A percentile compares a stretch with the other conserved stretches of the same genome.
Evolutionary conservation across 371 early-diverging fungal genomes (phyloP).

Genomic region (Apophysomyces trapeziformis): DNA sequence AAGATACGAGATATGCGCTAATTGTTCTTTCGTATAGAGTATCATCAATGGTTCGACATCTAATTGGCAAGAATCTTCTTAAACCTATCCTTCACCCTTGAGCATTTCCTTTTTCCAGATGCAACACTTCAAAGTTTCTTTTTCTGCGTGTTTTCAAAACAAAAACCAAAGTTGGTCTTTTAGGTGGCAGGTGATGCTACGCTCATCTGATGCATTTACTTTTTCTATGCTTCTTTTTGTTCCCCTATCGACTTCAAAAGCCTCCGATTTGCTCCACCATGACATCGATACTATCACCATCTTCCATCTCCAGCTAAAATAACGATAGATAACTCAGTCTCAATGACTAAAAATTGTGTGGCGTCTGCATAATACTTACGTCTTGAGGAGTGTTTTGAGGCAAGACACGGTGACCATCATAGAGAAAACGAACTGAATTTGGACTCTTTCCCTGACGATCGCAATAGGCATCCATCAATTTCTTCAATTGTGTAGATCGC

Average conservation of each 20-base stretch:
- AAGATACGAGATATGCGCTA: no score
- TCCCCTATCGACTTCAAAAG: neutral
- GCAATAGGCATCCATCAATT: slow-evolving; percentile 92
- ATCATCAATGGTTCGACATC: no score
- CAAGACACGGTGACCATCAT: slow-evolving; percentile 85
- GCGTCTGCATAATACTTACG: slow-evolving; percentile 42
- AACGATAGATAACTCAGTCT: neutral
- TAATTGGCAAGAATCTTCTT: neutral
- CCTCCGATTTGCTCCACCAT: slow-evolving; percentile 94
- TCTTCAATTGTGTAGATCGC: slow-evolving; percentile 83
- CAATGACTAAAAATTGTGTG: slow-evolving; percentile 5
- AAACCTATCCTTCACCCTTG: neutral
- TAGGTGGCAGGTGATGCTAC: neutral
- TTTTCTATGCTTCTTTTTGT: slow-evolving; percentile 2
- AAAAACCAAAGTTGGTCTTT: neutral
- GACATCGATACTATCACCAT: slow-evolving; percentile 93
- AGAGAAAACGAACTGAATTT: slow-evolving; percentile 83
- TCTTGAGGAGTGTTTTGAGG: slow-evolving; percentile 81
- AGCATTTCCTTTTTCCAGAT: neutral
- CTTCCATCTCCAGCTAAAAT: slow-evolving; percentile 91
- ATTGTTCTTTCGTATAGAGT: no score
- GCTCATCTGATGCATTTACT: neutral
- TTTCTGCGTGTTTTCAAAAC: neutral
- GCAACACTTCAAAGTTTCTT: neutral
- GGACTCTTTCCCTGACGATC: slow-evolving; percentile 78